Conservation (phyloP, 139 green algal species). For the Volvox africanus region DNA sequence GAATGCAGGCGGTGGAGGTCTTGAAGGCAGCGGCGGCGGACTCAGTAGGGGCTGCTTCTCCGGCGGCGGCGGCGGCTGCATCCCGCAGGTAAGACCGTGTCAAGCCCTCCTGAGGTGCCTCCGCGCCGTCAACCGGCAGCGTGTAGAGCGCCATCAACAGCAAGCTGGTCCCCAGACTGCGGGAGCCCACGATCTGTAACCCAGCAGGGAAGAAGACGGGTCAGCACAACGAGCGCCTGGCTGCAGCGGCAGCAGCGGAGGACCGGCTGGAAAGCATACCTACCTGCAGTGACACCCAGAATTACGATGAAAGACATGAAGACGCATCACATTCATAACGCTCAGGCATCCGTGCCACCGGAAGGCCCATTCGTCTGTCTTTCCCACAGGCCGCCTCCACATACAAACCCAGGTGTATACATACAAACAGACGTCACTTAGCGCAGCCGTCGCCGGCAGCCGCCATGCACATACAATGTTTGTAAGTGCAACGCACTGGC, state of each 20-base stretch:
- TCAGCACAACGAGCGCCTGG: too few relatives aligned
- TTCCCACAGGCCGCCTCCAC: not conserved
- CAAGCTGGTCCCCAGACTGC: not conserved
- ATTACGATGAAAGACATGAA: not conserved
- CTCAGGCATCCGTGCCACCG: not conserved
- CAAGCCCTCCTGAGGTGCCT: not conserved
- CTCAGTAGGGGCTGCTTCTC: not conserved
- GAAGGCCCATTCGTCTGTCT: not conserved
- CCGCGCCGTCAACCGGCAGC: not conserved
- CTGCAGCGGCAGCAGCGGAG: not conserved
- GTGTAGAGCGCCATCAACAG: not conserved
- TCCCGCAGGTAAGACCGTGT: not conserved
- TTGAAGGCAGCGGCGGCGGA: not conserved
- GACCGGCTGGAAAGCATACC: not conserved
- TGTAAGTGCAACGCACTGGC: not conserved
- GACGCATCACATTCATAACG: not conserved
- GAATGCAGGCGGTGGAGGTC: not conserved
- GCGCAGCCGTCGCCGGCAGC: too few relatives aligned
- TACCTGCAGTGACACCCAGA: too few relatives aligned
- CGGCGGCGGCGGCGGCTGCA: not conserved
- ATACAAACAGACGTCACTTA: too few relatives aligned
- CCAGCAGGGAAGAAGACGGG: too few relatives aligned
- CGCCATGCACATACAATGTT: too few relatives aligned
- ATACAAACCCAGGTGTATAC: too few relatives aligned
- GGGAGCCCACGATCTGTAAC: slow-evolving; percentile 28